Base-by-base conservation (phyloP, 1,139 yeast species). In the Saccharomycopsis phalli region DNA sequence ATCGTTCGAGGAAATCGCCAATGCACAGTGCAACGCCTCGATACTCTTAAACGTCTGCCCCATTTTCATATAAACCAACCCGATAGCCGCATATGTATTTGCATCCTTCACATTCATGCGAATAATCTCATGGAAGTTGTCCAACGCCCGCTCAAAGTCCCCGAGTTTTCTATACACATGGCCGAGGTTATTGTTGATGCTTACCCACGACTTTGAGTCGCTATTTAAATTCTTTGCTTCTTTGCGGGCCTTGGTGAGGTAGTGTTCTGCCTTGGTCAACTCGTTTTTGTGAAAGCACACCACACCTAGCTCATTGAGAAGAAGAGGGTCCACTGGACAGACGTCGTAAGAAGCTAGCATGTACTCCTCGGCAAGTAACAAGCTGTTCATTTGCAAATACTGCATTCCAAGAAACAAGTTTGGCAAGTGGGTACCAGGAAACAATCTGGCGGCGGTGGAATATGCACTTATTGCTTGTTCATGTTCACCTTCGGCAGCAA, bases 381-480 rank as follows among this genome's bases (percentile, higher is more conserved):
- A 63, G 52, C 88, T 88, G 55, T 80, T 81, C 76, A 91, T 81
- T 49, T 84, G 88, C 49, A 87, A 63, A 59, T 91, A 93, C 61
- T 93, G 97, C 95, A 91, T 93, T 2, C 98, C 99, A 37, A 93
- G 67, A 53, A 84, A 91, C 45, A 93, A 63, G 51, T 83, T 78
- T 2, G 98, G 98, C 38, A 88, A 62, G 59, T 91, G 97, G 4
- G 93, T 81, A 2, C 98, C 98, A 0, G 95, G 96, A 54, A 91
- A 93, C 38, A 88, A 68, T 46, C 96, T 65, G 0, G 95, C 88
- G 0, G 97, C 97, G 27, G 94, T 88, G 1, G 97, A 91, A 60
- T 88, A 93, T 0, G 98, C 98, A 46, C 95, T 81, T 17, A 91
- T 81, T 1, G 98, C 98, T 59, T 93, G 98, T 57, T 93, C 99